Evolutionary conservation across 2,329 filamentous ascomycete species (phyloP), one percentile per base, ranked within the genome.

Genomic region (Akanthomyces dipterigenus): DNA sequence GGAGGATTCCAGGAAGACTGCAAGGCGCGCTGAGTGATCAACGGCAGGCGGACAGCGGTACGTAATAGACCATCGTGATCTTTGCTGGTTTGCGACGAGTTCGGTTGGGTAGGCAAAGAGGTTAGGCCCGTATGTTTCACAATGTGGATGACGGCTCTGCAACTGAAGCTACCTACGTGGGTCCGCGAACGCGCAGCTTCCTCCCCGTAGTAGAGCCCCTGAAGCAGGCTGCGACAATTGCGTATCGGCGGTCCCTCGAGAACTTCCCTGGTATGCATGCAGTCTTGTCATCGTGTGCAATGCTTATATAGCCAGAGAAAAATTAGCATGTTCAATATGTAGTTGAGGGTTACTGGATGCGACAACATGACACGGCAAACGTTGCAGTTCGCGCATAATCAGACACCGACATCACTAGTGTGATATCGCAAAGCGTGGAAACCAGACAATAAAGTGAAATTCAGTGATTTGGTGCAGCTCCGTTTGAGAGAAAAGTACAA

Each of bases 401-500:
- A 49, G 4, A n/a, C 24, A 49, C 26, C 18, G 46, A 34, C 46
- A 49, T 49, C 46, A 31, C 26, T 49, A 49, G 46, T 9, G 24
- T 49, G 18, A 16, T 16, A 31, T 24, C 46, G 46, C 46, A 31
- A 31, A 18, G 7, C 14, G 14, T 22, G 28, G 46, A 49, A 34
- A 49, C 45, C 55, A 58, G 36, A 40, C 18, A 49, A 45, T 24
- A 50, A 45, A 28, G 53, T 60, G 56, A 45, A 31, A 34, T 53
- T 45, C 24, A 43, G 14, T 53, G 11, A 36, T 45, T 28, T 53
- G 46, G 48, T 34, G n/a, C 11, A 51, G 45, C 56, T 53, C 26
- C 36, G 34, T 43, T 31, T 18, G 48, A 51, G 28, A 46, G 49
- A 40, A 60, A 54, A 54, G 49, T 60, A 60, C 58, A 60, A 46